Percentiles rank a stretch among this genome's conserved stretches.
Conservation (phyloP, 1,284 basidiomycete genomes). For the Vanrija pseudolonga region DNA sequence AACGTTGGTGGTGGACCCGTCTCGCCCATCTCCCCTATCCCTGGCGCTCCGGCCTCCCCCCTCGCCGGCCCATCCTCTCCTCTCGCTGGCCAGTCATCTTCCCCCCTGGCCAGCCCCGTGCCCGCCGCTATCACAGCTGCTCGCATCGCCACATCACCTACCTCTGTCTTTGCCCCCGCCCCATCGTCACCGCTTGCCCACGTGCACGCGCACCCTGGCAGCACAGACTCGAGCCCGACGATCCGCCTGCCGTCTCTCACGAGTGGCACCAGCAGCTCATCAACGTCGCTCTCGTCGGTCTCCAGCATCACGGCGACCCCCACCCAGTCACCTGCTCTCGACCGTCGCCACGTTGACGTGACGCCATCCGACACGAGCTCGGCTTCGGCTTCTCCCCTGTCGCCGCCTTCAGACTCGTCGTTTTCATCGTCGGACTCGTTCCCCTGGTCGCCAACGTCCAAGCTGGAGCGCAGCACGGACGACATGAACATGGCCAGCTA, state of each 20-base stretch:
- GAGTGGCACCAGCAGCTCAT: conserved; percentile 9
- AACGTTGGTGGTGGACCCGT: conserved; percentile 4
- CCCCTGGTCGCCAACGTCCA: conserved; percentile 28
- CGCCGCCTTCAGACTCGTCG: conserved; percentile 10
- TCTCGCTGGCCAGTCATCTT: neutral
- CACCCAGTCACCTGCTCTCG: conserved; percentile 13
- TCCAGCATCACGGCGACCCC: conserved; percentile 6
- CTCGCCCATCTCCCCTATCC: conserved; percentile 7
- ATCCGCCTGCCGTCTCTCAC: neutral
- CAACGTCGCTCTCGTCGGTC: conserved; percentile 8
- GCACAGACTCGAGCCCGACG: neutral
- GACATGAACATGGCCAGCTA: conserved; percentile 35
- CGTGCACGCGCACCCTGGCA: conserved; percentile 3
- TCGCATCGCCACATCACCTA: neutral
- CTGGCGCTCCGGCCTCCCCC: conserved; percentile 6
- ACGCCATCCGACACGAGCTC: conserved; percentile 13
- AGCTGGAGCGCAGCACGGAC: conserved; percentile 19
- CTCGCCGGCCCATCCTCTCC: neutral
- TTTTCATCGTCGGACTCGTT: conserved; percentile 34
- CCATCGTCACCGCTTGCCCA: conserved; percentile 27
- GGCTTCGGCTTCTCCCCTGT: conserved; percentile 24
- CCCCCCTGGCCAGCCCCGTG: no score
- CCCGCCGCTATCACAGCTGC: neutral
- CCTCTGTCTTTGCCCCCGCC: conserved; percentile 13
- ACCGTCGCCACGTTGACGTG: neutral